These are phyloP conservation scores for Penicillium sp. DNA, from an alignment of 2,329 filamentous ascomycete species.

Conservation along the genomic window DNA sequence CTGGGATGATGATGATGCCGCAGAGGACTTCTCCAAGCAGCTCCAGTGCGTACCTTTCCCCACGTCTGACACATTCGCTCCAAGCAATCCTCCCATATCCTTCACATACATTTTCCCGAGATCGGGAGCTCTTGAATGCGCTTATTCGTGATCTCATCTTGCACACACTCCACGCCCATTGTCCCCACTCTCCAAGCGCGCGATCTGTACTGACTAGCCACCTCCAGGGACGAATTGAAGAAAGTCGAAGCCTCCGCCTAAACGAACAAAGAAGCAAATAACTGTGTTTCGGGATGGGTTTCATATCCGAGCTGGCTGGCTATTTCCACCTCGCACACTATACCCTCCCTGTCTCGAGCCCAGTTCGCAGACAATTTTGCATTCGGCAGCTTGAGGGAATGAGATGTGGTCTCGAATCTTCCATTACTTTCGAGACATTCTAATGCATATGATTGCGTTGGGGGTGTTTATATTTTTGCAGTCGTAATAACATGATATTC, in stretches of 20 bases:
- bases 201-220: neutral
- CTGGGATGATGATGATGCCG: conserved; percentile 98
- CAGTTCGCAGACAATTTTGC: neutral
- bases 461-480: neutral
- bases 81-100: neutral
- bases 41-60: conserved; percentile 68
- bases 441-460: neutral
- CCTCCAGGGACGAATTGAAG: conserved; percentile 71
- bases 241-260: conserved; percentile 82
- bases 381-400: conserved; percentile 8
- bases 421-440: conserved; percentile 1
- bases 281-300: conserved; percentile 7
- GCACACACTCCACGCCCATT: neutral
- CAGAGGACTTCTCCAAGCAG: conserved; percentile 93
- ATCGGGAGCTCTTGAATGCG: too few relatives aligned
- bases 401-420: conserved; percentile 2
- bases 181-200: neutral
- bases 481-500: neutral
- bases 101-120: neutral
- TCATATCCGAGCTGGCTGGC: conserved; percentile 10
- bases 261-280: conserved; percentile 26
- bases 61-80: neutral
- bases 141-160: neutral
- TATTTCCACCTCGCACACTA: conserved; percentile 9
- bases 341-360: conserved; percentile 7